Percentiles rank a stretch among this genome's conserved stretches.
These are phyloP conservation scores for Debaryomyces udenii DNA, from an alignment of 1,139 yeast genomes.

Conservation along the genomic window DNA sequence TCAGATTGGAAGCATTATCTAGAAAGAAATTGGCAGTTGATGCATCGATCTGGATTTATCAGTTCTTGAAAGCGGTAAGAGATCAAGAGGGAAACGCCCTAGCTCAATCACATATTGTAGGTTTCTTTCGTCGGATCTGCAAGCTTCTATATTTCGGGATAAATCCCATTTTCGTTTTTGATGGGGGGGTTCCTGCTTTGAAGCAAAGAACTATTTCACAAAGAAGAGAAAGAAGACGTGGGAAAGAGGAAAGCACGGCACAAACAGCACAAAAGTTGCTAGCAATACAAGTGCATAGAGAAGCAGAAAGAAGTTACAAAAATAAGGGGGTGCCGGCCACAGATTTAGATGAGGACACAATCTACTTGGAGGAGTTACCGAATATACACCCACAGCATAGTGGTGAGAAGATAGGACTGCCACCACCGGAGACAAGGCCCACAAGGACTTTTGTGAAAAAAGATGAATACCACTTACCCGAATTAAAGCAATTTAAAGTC, in stretches of 20 bases:
- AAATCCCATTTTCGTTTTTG: conserved; percentile 92
- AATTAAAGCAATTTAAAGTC: conserved; percentile 45
- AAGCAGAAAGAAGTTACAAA: conserved; percentile 37
- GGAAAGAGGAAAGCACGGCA: conserved; percentile 67
- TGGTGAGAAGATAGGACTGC: conserved; percentile 15
- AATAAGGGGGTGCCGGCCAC: conserved; percentile 3
- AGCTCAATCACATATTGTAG: conserved; percentile 83
- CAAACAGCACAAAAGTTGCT: conserved; percentile 80
- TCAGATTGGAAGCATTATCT: conserved; percentile 77
- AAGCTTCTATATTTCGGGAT: conserved; percentile 88
- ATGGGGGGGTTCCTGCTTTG: conserved; percentile 92
- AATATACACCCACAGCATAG: conserved; percentile 25
- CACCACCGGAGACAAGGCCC: conserved; percentile 2
- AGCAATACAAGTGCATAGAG: conserved; percentile 75
- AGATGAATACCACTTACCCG: conserved; percentile 89
- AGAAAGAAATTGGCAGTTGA: conserved; percentile 88
- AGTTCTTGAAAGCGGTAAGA: conserved; percentile 91
- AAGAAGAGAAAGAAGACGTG: conserved; percentile 74
- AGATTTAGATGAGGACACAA: conserved; percentile 20
- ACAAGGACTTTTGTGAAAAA: conserved; percentile 34
- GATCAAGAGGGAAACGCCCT: conserved; percentile 81
- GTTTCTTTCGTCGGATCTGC: conserved; percentile 92
- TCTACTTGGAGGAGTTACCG: conserved; percentile 48
- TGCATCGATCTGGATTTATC: conserved; percentile 99
- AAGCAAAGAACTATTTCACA: conserved; percentile 75